Evolutionary conservation across 805 yeast species (phyloP).

Genomic region (Wickerhamiella kazuoi): DNA sequence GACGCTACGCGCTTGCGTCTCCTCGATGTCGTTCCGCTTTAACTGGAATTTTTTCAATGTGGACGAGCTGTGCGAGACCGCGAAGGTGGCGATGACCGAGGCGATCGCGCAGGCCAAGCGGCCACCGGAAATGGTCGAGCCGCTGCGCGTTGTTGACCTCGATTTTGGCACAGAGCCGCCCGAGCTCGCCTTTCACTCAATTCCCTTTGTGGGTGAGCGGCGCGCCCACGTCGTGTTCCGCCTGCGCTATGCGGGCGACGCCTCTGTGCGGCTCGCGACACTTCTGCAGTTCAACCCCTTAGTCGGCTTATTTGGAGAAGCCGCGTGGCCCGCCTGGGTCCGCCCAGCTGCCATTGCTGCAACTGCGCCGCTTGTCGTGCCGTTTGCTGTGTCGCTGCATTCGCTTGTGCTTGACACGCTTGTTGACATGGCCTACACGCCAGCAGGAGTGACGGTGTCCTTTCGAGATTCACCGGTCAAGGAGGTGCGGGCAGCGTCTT

Average conservation of each 20-base stretch:
- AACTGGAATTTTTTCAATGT: constrained; percentile 64
- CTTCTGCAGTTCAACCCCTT: constrained; percentile 63
- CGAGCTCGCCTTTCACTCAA: constrained; percentile 49
- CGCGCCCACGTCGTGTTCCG: constrained; percentile 45
- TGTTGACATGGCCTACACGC: constrained; percentile 18
- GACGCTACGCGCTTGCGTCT: too few species aligned
- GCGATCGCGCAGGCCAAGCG: constrained; percentile 19
- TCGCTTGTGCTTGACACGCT: constrained; percentile 17
- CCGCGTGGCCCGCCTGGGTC: constrained; percentile 11
- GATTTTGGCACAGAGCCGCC: constrained; percentile 65
- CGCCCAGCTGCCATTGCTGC: constrained; percentile 16
- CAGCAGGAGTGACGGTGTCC: constrained; percentile 17
- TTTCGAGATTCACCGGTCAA: constrained; percentile 19
- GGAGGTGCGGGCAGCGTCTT: constrained; percentile 15
- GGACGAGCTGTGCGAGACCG: constrained; percentile 41
- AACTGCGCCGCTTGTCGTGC: constrained; percentile 14
- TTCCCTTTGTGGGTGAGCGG: constrained; percentile 34
- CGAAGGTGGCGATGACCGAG: constrained; percentile 24
- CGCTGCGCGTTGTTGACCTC: constrained; percentile 46
- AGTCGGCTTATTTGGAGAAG: constrained; percentile 22
- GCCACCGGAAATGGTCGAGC: constrained; percentile 20
- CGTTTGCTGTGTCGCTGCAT: constrained; percentile 15
- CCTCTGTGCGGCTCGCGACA: constrained; percentile 50
- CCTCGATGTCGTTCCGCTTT: constrained; percentile 39
- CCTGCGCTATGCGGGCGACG: constrained; percentile 58